phyloP scores from a whole-genome alignment of 2,329 filamentous ascomycete species.

The Aspergillus puulaauensis region DNA sequence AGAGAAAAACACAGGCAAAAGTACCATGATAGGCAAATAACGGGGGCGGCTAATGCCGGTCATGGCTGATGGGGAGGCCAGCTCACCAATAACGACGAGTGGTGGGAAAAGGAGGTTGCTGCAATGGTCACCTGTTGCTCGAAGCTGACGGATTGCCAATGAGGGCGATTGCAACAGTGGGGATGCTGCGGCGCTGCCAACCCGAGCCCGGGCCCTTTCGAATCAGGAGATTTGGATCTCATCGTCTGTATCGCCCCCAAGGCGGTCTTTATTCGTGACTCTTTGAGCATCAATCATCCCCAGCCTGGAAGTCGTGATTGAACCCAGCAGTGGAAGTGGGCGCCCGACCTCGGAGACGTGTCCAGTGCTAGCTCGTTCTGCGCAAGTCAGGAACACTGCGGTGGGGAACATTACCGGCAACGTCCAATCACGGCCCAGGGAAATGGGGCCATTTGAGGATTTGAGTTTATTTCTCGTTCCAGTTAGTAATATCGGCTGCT shows the following conservation, averaged over 20 bases:
- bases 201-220: background rate
- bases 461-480: constrained; percentile 15
- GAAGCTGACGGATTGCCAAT: constrained; percentile 10
- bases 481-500: background rate
- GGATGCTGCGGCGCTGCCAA: background rate
- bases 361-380: constrained; percentile 10
- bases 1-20: constrained; percentile 2
- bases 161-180: constrained; percentile 7
- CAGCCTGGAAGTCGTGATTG: background rate
- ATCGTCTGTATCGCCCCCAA: background rate
- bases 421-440: constrained; percentile 18
- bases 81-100: background rate
- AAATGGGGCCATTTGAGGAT: constrained; percentile 16
- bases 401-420: constrained; percentile 22
- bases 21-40: constrained; percentile 3
- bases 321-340: constrained; percentile 1
- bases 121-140: constrained; percentile 10
- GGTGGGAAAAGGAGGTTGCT: constrained; percentile 15
- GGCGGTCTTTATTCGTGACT: background rate
- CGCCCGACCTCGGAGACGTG: constrained; percentile 2
- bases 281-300: background rate
- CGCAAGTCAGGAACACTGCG: constrained; percentile 30
- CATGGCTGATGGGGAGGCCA: constrained; percentile 5
- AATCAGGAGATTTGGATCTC: background rate
- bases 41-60: constrained; percentile 27